Base-by-base conservation (phyloP, 176 grass and related monocot genomes). In the Juncus inflexus region DNA sequence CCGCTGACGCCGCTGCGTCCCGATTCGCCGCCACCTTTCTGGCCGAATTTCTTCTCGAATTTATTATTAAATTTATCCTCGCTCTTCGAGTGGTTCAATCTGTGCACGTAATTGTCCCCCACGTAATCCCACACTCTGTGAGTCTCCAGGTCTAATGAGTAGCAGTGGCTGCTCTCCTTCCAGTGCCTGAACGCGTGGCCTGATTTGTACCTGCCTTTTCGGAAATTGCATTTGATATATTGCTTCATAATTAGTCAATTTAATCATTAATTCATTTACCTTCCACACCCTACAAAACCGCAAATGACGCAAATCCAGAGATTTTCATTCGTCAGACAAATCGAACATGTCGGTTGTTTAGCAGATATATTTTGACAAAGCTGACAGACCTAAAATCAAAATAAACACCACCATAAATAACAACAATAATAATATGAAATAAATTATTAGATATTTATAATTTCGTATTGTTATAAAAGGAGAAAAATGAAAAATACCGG, bases 221-320 rank as follows among this genome's bases (percentile, higher is more conserved):
- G 19, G 19, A 28, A 28, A 28, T 28, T 28, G 19, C 19, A 28
- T 28, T 28, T 28, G 1, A 28, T 28, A 28, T 28, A 28, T 28
- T 28, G 1, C 19, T 28, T 28, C 0, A 28, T 28, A 28, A 28
- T 28, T 28, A 42, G 42, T 42, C 37, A 28, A 35, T 51, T 10
- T 52, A 50, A 12, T 49, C 5, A 47, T n/a, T 12, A n/a, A n/a
- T 16, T 43, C 13, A 36, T 43, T 58, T 96, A 91, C 92, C 94
- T 89, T 89, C 94, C 94, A 3, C 94, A 97, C 63, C 94, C 94
- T 83, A 91, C 85, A 84, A 91, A 97, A 80, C 94, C 94, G 57
- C 94, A 97, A 50, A 97, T 91, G 37, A 97, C 72, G 77, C 94
- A 97, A 61, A 91, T 97, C 92, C 92, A 97, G 4, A 97, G 87